Base-by-base conservation (phyloP, 2,329 filamentous ascomycete genomes). In the Paracamarosporium sp. region DNA sequence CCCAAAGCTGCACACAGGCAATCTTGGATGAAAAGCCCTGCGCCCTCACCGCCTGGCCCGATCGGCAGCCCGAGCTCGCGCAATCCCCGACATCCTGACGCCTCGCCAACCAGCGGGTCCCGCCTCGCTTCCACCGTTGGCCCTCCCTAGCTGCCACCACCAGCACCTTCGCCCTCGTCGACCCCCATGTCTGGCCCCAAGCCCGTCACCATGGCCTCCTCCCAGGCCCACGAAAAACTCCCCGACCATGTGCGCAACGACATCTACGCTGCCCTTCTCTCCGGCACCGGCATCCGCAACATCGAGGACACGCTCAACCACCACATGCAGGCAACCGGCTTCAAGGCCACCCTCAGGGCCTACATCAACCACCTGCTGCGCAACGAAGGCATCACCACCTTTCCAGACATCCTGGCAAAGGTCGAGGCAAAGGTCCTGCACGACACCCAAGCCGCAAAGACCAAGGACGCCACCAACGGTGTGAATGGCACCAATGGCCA, bases 311-410 rank as follows among this genome's bases (percentile, higher is more conserved):
- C 81, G 1, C 79, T 88, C 25, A 78, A 82, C 57, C 80, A 85
- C 66, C 80, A 82, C 22, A 80, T 88, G 11, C 82, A 85, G 65
- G 79, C 83, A 52, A 75, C 78, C n/a, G 85, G 85, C 64, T 89
- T 86, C 85, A 83, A 83, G 40, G 80, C 85, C 64, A 79, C 79
- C 27, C 78, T 89, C 58, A 82, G 82, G 56, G 77, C 76, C 45
- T 82, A 88, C 59, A 79, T 85, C 17, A 81, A 82, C 45, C 78
- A 83, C 55, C 79, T 88, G 38, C 81, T 88, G 53, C 83, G 85
- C 63, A 83, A 80, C 25, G 85, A 85, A 45, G 82, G 85, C 53
- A 85, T 83, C 67, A 81, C 81, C 54, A 85, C 80, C 30, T 85
- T 84, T 63, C 81, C 84, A 52, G 83, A 88, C 53, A 78, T 87